Evolutionary conservation across 2,329 filamentous ascomycete genomes (phyloP).

Genomic region (Arthrobotrys sinensis): DNA sequence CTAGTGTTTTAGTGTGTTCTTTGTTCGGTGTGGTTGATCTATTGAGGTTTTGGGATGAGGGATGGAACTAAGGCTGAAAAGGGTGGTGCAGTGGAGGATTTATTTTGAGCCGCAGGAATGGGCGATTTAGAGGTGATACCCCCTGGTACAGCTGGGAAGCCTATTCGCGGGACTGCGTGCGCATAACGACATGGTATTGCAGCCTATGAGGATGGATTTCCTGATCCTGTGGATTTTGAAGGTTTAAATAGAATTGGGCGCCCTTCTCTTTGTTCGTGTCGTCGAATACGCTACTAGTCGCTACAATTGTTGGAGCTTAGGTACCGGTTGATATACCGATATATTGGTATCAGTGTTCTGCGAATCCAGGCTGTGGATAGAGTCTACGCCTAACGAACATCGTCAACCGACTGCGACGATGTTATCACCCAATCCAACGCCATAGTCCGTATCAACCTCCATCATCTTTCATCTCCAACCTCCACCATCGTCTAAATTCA

Average conservation of each 20-base stretch:
- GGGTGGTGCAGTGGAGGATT: neutral
- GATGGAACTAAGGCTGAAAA: slow-evolving; percentile 26
- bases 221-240: too few relatives aligned
- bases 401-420: neutral
- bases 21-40: neutral
- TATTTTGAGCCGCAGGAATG: slow-evolving; percentile 10
- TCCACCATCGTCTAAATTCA: neutral
- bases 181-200: neutral
- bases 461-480: neutral
- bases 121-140: too few relatives aligned
- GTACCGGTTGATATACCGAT: too few relatives aligned
- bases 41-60: slow-evolving; percentile 13
- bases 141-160: too few relatives aligned
- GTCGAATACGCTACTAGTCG: too few relatives aligned
- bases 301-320: too few relatives aligned
- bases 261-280: too few relatives aligned
- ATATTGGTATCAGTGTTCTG: neutral
- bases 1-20: neutral
- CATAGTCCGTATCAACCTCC: neutral
- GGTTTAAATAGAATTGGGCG: too few relatives aligned
- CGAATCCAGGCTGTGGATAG: neutral
- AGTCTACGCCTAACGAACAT: neutral
- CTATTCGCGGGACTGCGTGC: neutral
- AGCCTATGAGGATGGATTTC: neutral
- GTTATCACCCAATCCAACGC: neutral